phyloP scores from a whole-genome alignment of 2,329 filamentous ascomycete species.

The Trichophyton equinum region DNA sequence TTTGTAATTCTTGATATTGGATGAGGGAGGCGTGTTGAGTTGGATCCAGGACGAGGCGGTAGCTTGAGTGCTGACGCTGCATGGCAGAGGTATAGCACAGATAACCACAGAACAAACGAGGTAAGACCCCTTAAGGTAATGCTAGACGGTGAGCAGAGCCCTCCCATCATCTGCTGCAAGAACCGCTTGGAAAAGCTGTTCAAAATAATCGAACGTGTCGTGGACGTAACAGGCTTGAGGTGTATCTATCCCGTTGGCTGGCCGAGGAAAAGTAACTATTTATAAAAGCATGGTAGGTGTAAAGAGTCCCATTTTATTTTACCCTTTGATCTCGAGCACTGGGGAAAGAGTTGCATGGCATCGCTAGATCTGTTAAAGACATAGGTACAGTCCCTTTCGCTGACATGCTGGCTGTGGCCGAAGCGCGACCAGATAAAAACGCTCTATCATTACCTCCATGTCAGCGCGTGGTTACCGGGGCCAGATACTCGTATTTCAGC shows the following conservation, averaged over 20 bases:
- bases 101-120: background rate
- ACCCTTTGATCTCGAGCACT: no score
- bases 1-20: background rate
- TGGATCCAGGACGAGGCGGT: background rate
- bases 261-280: no score
- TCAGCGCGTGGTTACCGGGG: no score
- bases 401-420: background rate
- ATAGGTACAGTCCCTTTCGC: background rate
- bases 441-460: no score
- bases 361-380: background rate
- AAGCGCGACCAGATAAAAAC: background rate
- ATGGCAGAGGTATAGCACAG: background rate
- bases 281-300: no score
- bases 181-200: background rate
- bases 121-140: background rate
- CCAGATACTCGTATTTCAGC: background rate
- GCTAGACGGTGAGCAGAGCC: background rate
- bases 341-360: no score
- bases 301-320: no score
- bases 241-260: no score
- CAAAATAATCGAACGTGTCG: no score
- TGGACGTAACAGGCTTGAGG: no score
- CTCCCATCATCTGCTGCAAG: background rate
- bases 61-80: background rate
- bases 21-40: background rate